These are phyloP conservation scores for Tephrocybe sp. DNA, from an alignment of 768 basidiomycete species.

Conservation along the genomic window DNA sequence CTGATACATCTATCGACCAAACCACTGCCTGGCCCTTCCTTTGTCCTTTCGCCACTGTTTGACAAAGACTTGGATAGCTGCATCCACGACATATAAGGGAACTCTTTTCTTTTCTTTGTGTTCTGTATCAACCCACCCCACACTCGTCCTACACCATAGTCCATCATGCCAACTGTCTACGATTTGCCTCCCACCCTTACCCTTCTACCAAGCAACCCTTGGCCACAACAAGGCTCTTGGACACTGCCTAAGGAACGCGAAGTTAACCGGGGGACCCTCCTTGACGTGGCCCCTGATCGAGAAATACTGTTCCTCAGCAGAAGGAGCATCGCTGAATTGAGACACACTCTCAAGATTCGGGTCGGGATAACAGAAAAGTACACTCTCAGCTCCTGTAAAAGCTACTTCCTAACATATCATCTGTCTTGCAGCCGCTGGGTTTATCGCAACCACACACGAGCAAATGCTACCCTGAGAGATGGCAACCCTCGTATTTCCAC, in stretches of 20 bases:
- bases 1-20: too few relatives aligned
- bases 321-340: conserved; percentile 27
- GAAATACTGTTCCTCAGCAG: conserved; percentile 27
- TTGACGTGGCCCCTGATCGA: conserved; percentile 35
- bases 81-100: too few relatives aligned
- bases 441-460: conserved; percentile 22
- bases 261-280: conserved; percentile 24
- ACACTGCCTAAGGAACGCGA: conserved; percentile 25
- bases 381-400: background rate
- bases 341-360: conserved; percentile 30
- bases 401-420: background rate
- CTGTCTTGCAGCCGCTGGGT: conserved; percentile 32
- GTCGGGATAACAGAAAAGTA: conserved; percentile 21
- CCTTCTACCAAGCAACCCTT: conserved; percentile 14
- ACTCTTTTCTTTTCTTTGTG: too few relatives aligned
- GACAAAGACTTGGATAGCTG: too few relatives aligned
- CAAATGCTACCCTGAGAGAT: conserved; percentile 23
- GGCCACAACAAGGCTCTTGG: conserved; percentile 10
- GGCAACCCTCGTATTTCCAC: conserved; percentile 26
- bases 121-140: too few relatives aligned
- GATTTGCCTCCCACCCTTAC: conserved; percentile 19
- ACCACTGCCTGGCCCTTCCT: too few relatives aligned
- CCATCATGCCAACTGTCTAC: conserved; percentile 13
- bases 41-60: too few relatives aligned
- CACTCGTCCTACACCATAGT: too few relatives aligned